Conservation (phyloP, 345 rosid species). For the Rhodamnia argentea region DNA sequence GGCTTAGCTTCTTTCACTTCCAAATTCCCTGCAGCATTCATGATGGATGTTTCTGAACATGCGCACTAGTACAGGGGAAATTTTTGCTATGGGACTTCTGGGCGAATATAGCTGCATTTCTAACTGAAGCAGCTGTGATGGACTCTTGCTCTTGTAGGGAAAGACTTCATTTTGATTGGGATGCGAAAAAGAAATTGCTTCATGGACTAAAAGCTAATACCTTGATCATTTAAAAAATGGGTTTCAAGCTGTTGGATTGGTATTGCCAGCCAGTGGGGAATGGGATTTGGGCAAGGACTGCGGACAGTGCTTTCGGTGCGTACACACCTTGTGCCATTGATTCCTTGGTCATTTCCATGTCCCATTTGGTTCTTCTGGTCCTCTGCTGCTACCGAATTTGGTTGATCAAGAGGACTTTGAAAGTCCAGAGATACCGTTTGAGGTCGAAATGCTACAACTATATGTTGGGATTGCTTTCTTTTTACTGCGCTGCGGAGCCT, state of each 20-base stretch:
- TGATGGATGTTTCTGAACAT: not conserved
- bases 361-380: constrained; percentile 60
- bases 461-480: constrained; percentile 52
- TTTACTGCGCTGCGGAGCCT: constrained; percentile 63
- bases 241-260: constrained; percentile 55
- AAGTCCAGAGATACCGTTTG: constrained; percentile 51
- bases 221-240: constrained; percentile 28
- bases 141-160: not conserved
- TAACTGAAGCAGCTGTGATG: not conserved
- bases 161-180: not conserved
- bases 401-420: constrained; percentile 40
- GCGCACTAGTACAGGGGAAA: not conserved
- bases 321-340: constrained; percentile 73
- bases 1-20: not conserved
- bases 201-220: not conserved
- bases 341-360: constrained; percentile 47
- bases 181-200: not conserved
- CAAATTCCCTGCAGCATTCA: not conserved
- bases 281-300: constrained; percentile 53
- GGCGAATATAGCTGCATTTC: not conserved
- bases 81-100: not conserved
- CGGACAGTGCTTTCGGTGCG: constrained; percentile 57
- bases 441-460: constrained; percentile 53
- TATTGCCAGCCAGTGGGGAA: constrained; percentile 62
- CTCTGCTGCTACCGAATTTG: constrained; percentile 68